Evolutionary conservation across 108 stramenopile species (phyloP).

Genomic region (Schizochytrium sp.): DNA sequence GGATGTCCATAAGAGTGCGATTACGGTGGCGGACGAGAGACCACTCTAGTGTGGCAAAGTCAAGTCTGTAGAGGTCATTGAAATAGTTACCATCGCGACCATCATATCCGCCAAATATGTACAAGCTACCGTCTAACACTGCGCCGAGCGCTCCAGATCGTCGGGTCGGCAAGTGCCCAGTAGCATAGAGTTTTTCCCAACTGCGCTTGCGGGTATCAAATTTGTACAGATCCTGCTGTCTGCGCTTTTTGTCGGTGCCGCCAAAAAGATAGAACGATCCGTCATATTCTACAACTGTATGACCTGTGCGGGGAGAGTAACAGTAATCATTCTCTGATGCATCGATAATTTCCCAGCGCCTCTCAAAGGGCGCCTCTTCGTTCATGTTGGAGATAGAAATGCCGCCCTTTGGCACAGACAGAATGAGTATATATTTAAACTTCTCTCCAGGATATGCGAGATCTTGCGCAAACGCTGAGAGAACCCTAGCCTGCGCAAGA

Average conservation of each 20-base stretch:
- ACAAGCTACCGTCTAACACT: constrained; percentile 23
- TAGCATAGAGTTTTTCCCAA: not conserved
- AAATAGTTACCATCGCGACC: constrained; percentile 43
- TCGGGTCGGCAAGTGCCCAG: constrained; percentile 11
- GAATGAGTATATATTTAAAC: too few species aligned
- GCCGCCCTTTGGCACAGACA: too few species aligned
- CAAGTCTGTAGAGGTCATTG: constrained; percentile 39
- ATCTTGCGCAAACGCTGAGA: too few species aligned
- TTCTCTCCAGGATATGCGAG: too few species aligned
- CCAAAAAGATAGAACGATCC: constrained; percentile 50
- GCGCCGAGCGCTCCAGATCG: constrained; percentile 46
- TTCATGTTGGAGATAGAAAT: too few species aligned
- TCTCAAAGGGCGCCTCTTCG: not conserved
- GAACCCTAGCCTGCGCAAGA: too few species aligned
- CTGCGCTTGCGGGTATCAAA: not conserved
- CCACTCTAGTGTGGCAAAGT: constrained; percentile 59
- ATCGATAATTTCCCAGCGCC: not conserved
- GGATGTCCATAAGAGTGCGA: constrained; percentile 9
- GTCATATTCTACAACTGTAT: constrained; percentile 27
- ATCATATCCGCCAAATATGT: constrained; percentile 55
- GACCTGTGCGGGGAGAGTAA: constrained; percentile 41
- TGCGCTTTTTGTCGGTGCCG: constrained; percentile 16
- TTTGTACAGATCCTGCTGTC: constrained; percentile 50
- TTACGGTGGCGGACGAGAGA: not conserved
- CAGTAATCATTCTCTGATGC: not conserved